Conservation (phyloP, 1,284 basidiomycete genomes). For the Stygiomarasmius scandens region DNA sequence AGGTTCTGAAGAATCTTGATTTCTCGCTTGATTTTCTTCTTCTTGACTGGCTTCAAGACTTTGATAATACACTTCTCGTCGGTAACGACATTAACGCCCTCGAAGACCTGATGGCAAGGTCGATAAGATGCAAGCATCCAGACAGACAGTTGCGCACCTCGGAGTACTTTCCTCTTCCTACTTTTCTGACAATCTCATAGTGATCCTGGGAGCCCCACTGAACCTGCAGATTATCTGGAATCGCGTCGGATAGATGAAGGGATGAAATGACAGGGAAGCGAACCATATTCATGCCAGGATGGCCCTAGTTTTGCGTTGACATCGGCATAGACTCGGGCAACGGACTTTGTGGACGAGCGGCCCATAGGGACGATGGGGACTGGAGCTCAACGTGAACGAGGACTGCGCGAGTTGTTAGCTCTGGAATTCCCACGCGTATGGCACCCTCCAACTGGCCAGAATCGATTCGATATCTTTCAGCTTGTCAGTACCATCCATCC, state of each 20-base stretch:
- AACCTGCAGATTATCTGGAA: conserved; percentile 84
- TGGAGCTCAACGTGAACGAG: background rate
- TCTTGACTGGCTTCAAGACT: conserved; percentile 98
- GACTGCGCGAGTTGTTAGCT: conserved; percentile 5
- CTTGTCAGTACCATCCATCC: conserved; percentile 55
- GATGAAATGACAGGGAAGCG: conserved; percentile 25
- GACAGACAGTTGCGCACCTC: conserved; percentile 60
- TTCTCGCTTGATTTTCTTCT: conserved; percentile 99
- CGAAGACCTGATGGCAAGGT: conserved; percentile 77
- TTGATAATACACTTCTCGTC: conserved; percentile 98
- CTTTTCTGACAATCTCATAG: conserved; percentile 97
- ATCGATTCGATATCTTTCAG: conserved; percentile 46
- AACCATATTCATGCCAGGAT: conserved; percentile 83
- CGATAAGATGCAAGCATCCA: conserved; percentile 10
- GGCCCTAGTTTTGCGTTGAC: conserved; percentile 74
- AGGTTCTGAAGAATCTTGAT: conserved; percentile 99
- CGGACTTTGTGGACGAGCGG: conserved; percentile 66
- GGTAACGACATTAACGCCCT: conserved; percentile 92
- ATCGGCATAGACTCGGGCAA: conserved; percentile 75
- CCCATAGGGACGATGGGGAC: conserved; percentile 49
- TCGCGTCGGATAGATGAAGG: conserved; percentile 16
- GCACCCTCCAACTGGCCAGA: conserved; percentile 54
- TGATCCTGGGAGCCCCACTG: conserved; percentile 97
- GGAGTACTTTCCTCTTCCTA: conserved; percentile 95
- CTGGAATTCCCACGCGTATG: background rate